phyloP scores from a whole-genome alignment of 176 grass and related monocot genomes.

The Aegilops umbellulata region DNA sequence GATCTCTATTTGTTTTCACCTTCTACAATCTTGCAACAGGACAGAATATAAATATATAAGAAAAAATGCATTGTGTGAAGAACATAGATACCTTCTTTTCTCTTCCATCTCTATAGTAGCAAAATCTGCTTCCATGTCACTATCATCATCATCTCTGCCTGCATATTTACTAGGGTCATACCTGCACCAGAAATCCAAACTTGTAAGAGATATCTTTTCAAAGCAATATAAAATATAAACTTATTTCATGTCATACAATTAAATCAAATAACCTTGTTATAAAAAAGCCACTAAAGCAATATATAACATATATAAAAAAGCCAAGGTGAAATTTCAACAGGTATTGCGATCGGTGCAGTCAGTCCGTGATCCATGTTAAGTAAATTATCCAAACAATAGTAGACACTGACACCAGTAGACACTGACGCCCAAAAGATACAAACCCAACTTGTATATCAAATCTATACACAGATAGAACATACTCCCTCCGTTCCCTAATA shows the following conservation, averaged over 20 bases:
- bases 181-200: constrained; percentile 43
- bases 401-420: not conserved
- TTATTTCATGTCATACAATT: not conserved
- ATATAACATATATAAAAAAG: not conserved
- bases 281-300: not conserved
- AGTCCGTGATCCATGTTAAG: not conserved
- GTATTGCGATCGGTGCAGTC: not conserved
- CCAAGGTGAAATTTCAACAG: not conserved
- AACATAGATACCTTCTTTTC: constrained; percentile 56
- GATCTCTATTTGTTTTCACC: not conserved
- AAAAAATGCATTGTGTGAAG: not conserved
- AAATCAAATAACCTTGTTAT: not conserved
- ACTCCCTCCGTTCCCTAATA: too few relatives aligned
- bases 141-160: constrained; percentile 83
- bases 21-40: not conserved
- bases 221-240: not conserved
- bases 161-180: constrained; percentile 86
- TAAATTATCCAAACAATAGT: not conserved
- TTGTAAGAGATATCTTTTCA: not conserved
- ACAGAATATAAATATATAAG: not conserved
- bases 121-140: constrained; percentile 99
- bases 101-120: constrained; percentile 92
- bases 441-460: not conserved
- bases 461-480: not conserved
- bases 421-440: not conserved